Evolutionary conservation across 306 rosid genomes (phyloP), one percentile per base, ranked within the genome.

Genomic region (Elaeagnus macrophylla): DNA sequence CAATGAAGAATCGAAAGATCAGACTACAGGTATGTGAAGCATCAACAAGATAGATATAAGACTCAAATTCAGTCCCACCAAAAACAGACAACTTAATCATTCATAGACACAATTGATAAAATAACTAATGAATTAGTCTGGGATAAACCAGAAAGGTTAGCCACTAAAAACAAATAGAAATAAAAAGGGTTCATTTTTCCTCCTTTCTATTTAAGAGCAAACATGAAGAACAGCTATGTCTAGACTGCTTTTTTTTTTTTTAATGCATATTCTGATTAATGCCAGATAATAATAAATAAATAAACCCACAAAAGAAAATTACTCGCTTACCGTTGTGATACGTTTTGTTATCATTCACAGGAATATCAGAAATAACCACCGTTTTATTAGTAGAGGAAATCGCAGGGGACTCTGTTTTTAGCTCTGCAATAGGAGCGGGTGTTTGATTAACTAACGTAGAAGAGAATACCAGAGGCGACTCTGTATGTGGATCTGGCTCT

Each of bases 311-410:
- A 53, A 39, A 10, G 51, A 16, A 11, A 1, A 50, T 37, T 12
- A 14, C 9, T 39, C 0, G 32, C 70, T 53, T 44, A 75, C 84
- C 84, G 52, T 71, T 67, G 0, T 45, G 69, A 57, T 61, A 38
- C 1, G 60, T 16, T 14, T 57, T 70, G 57, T 9, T 54, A 12
- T 50, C 60, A 38, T 44, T 59, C 39, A 7, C 67, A 8, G 74
- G 71, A 48, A 19, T 17, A 63, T 58, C 68, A 5, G 56, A 5
- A 57, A 75, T 25, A 45, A 9, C 32, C 18, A 63, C 55, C 6
- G 64, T 15, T 55, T 65, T 62, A 18, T 9, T 25, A 8, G 78
- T 45, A 44, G 6, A 25, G 47, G 18, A 45, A 5, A 55, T 50
- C 50, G 19, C 11, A 35, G 75, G 45, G 39, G 67, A 53, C 14